phyloP scores from a whole-genome alignment of 2,329 filamentous ascomycete species.

The Exophiala sideris region DNA sequence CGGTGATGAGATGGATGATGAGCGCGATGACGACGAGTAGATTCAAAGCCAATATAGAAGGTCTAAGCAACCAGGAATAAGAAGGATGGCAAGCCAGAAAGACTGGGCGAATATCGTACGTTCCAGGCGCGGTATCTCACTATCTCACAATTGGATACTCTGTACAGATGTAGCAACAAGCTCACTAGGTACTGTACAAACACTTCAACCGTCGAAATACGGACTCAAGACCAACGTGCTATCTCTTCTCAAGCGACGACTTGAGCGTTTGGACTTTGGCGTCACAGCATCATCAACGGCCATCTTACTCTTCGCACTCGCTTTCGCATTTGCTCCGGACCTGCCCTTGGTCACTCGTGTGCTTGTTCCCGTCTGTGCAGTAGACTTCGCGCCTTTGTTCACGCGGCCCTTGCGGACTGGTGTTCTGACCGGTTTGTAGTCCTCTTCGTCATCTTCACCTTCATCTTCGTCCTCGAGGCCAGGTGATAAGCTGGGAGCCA shows the following conservation, averaged over 20 bases:
- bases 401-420: neutral
- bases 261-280: conserved; percentile 1
- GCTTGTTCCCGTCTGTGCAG: neutral
- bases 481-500: neutral
- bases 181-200: too few species aligned
- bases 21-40: neutral
- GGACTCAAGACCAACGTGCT: conserved; percentile 22
- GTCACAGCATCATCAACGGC: neutral
- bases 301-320: neutral
- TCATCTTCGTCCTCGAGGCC: neutral
- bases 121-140: too few species aligned
- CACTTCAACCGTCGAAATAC: conserved; percentile 13
- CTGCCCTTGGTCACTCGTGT: neutral
- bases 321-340: neutral
- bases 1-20: neutral
- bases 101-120: too few species aligned
- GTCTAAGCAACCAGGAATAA: too few species aligned
- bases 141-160: too few species aligned
- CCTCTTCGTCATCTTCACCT: neutral
- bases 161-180: neutral
- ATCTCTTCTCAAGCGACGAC: conserved; percentile 13
- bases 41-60: too few species aligned
- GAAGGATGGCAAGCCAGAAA: too few species aligned
- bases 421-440: conserved; percentile 7
- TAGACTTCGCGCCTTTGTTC: neutral